Evolutionary conservation across 2,329 filamentous ascomycete genomes (phyloP).

Genomic region (Arthrobotrys iridis): DNA sequence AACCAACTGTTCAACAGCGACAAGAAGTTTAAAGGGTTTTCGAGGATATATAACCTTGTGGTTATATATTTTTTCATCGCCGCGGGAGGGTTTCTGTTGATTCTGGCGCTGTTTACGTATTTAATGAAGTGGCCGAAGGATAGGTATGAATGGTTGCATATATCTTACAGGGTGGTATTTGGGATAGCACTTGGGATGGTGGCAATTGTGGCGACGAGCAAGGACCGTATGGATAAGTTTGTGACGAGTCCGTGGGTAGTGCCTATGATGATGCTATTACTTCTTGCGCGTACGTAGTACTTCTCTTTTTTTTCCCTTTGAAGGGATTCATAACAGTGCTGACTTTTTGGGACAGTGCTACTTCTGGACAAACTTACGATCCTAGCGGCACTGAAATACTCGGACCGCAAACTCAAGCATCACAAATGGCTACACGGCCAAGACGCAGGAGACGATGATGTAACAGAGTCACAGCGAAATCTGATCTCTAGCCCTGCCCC

Average conservation of each 20-base stretch:
- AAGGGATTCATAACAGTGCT: background rate
- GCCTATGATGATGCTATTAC: slow-evolving; percentile 60
- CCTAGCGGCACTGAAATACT: slow-evolving; percentile 34
- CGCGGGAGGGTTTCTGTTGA: slow-evolving; percentile 58
- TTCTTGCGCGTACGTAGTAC: slow-evolving; percentile 59
- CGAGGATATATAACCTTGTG: slow-evolving; percentile 61
- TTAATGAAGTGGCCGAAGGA: slow-evolving; percentile 62
- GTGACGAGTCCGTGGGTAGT: slow-evolving; percentile 59
- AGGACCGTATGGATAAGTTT: slow-evolving; percentile 58
- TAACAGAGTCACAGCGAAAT: slow-evolving; percentile 2
- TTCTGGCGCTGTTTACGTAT: slow-evolving; percentile 60
- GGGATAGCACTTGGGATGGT: slow-evolving; percentile 58
- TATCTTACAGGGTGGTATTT: slow-evolving; percentile 60
- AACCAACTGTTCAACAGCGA: slow-evolving; percentile 12
- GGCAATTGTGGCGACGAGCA: slow-evolving; percentile 59
- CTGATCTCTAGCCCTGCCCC: slow-evolving; percentile 32
- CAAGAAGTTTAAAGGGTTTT: slow-evolving; percentile 45
- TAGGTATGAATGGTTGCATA: slow-evolving; percentile 60
- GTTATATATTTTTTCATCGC: slow-evolving; percentile 61
- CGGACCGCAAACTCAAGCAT: slow-evolving; percentile 35
- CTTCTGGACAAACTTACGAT: slow-evolving; percentile 46
- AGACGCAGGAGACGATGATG: background rate
- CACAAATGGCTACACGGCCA: slow-evolving; percentile 34
- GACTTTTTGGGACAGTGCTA: slow-evolving; percentile 18
- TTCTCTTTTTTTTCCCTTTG: background rate